These are phyloP conservation scores for Aaosphaeria pasadenensis DNA, from an alignment of 2,329 filamentous ascomycete species.

Conservation along the genomic window DNA sequence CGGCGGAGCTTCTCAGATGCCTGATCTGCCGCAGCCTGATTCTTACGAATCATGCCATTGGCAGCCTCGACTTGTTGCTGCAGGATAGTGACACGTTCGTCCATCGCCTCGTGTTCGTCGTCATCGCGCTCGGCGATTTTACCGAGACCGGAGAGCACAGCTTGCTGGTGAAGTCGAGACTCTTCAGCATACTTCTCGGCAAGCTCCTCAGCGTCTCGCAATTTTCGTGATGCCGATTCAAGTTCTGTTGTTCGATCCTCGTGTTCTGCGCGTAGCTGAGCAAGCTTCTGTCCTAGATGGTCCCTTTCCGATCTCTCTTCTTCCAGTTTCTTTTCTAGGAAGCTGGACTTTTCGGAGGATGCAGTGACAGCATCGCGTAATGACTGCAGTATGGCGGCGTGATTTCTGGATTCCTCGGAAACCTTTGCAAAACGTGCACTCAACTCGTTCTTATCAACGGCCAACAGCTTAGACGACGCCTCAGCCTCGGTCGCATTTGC, in stretches of 20 bases:
- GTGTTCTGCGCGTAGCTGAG: slow-evolving; percentile 75
- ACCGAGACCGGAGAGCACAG: slow-evolving; percentile 77
- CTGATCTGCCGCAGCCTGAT: slow-evolving; percentile 81
- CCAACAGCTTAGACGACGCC: slow-evolving; percentile 70
- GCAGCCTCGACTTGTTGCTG: slow-evolving; percentile 77
- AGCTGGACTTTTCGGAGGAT: slow-evolving; percentile 70
- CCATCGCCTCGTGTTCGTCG: slow-evolving; percentile 49
- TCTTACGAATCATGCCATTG: slow-evolving; percentile 78
- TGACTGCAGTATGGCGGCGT: slow-evolving; percentile 68
- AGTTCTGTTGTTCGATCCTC: slow-evolving; percentile 78
- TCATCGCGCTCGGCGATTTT: slow-evolving; percentile 62
- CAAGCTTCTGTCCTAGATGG: slow-evolving; percentile 71
- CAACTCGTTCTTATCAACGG: slow-evolving; percentile 81
- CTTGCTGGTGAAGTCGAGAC: slow-evolving; percentile 78
- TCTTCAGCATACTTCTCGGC: slow-evolving; percentile 85
- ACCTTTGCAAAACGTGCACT: slow-evolving; percentile 66
- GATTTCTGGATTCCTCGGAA: slow-evolving; percentile 64
- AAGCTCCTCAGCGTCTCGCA: slow-evolving; percentile 84
- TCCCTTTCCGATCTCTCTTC: slow-evolving; percentile 79
- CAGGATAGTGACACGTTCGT: slow-evolving; percentile 69
- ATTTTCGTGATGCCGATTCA: slow-evolving; percentile 66
- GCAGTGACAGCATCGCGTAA: slow-evolving; percentile 75
- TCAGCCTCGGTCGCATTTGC: slow-evolving; percentile 74
- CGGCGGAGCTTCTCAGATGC: slow-evolving; percentile 86
- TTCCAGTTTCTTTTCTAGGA: slow-evolving; percentile 77